Percentiles rank a stretch among this genome's conserved stretches.
phyloP scores from a whole-genome alignment of 2,329 filamentous ascomycete genomes.

The Fusarium coicis region DNA sequence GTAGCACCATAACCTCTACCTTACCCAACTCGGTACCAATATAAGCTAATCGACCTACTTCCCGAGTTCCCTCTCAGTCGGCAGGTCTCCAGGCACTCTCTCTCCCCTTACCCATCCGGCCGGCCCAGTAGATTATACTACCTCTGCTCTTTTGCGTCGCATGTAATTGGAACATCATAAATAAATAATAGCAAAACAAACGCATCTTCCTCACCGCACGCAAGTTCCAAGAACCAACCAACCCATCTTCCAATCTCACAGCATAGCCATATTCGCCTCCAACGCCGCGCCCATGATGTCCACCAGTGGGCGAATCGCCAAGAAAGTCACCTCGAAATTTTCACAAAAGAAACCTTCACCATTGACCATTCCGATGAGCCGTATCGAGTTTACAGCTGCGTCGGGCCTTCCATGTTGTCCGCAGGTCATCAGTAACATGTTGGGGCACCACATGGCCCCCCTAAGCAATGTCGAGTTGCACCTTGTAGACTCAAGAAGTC shows the following conservation, averaged over 20 bases:
- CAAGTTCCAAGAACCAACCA: constrained; percentile 30
- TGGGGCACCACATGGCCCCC: neutral
- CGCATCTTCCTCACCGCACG: constrained; percentile 14
- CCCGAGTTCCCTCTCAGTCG: neutral
- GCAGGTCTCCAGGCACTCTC: neutral
- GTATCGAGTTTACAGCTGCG: constrained; percentile 3
- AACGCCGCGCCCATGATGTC: constrained; percentile 45
- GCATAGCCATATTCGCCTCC: constrained; percentile 40
- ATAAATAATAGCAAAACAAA: constrained; percentile 21
- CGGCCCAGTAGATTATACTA: neutral
- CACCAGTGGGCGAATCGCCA: constrained; percentile 41
- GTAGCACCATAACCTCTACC: constrained; percentile 6
- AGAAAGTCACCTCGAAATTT: constrained; percentile 37
- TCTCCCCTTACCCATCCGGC: neutral
- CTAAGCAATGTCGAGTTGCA: constrained; percentile 8
- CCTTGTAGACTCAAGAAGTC: constrained; percentile 14
- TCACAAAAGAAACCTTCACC: constrained; percentile 35
- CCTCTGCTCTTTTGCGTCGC: constrained; percentile 3
- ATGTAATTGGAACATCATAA: neutral
- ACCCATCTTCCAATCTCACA: constrained; percentile 34
- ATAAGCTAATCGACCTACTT: neutral
- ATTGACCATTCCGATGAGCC: constrained; percentile 11
- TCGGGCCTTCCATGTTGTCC: neutral
- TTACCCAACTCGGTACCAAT: neutral
- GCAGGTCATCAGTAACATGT: constrained; percentile 1